A percentile compares a stretch with the other conserved stretches of the same genome.
These are phyloP conservation scores for Myxozyma monticola DNA, from an alignment of 805 yeast species.

Conservation along the genomic window DNA sequence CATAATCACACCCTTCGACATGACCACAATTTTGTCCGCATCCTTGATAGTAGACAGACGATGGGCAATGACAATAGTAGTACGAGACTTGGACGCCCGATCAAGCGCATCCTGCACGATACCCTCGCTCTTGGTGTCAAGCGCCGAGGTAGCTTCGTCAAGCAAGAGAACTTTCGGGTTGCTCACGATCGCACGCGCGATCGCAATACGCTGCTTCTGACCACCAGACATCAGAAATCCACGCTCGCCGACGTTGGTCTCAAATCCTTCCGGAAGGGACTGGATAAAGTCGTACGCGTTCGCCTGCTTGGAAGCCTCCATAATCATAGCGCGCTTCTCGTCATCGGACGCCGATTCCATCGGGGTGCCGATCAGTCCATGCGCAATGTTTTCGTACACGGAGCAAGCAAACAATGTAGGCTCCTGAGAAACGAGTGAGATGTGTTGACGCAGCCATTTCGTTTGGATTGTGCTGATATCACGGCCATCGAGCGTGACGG, in stretches of 20 bases:
- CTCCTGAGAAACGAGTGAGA: no score
- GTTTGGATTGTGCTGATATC: constrained; percentile 74
- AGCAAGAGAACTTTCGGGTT: constrained; percentile 56
- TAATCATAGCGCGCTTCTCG: constrained; percentile 41
- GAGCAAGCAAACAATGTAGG: constrained; percentile 87
- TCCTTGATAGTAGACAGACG: constrained; percentile 52
- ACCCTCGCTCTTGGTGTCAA: no score
- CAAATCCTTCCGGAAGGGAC: constrained; percentile 56
- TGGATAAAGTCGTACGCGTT: constrained; percentile 53
- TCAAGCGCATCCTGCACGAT: constrained; percentile 55
- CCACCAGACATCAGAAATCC: no score
- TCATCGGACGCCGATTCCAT: constrained; percentile 40
- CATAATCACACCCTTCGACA: constrained; percentile 47
- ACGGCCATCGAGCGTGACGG: constrained; percentile 79
- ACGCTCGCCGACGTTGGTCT: no score
- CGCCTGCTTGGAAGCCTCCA: constrained; percentile 52
- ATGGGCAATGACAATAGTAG: constrained; percentile 56
- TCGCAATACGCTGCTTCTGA: no score
- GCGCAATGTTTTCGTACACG: constrained; percentile 75
- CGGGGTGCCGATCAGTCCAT: constrained; percentile 54
- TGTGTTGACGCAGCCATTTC: no score
- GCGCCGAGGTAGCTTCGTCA: constrained; percentile 74
- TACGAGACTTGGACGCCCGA: constrained; percentile 35
- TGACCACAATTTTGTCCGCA: no score
- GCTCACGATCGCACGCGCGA: no score